A percentile compares a stretch with the other conserved stretches of the same genome.
Evolutionary conservation across 495 filamentous ascomycete species (phyloP).

Genomic region (Stereocaulon alpinum): DNA sequence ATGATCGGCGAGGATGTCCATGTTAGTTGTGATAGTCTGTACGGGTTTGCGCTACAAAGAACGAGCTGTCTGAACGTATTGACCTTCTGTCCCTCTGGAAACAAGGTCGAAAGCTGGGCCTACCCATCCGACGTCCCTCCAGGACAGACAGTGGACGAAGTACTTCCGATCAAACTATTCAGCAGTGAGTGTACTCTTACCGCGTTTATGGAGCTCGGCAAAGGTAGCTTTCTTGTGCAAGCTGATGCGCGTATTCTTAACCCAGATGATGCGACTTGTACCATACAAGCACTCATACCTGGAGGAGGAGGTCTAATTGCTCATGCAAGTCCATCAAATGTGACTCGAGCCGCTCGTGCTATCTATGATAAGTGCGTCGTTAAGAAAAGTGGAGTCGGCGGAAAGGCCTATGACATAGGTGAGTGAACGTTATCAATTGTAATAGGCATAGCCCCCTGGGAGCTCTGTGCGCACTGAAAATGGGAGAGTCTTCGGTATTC

Average conservation of each 20-base stretch:
- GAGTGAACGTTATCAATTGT: not conserved
- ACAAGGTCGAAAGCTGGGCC: not conserved
- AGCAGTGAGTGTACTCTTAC: not conserved
- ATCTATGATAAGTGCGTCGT: not conserved
- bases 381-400: not conserved
- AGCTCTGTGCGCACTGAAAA: not conserved
- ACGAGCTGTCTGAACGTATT: not conserved
- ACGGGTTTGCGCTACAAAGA: not conserved
- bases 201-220: not conserved
- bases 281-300: not conserved
- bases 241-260: not conserved
- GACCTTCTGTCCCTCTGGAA: not conserved
- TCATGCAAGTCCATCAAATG: not conserved
- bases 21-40: not conserved
- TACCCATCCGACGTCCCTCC: not conserved
- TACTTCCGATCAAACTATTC: not conserved
- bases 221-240: not conserved
- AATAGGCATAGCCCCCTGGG: too few species aligned
- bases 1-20: too few species aligned
- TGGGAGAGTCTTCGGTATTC: not conserved
- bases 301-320: not conserved
- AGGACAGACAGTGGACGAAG: not conserved
- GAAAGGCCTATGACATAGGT: not conserved
- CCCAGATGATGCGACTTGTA: not conserved
- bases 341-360: not conserved